Percentiles rank a stretch among this genome's conserved stretches.
Evolutionary conservation across 2,329 filamentous ascomycete species (phyloP).

Genomic region (Fusarium nygamai): DNA sequence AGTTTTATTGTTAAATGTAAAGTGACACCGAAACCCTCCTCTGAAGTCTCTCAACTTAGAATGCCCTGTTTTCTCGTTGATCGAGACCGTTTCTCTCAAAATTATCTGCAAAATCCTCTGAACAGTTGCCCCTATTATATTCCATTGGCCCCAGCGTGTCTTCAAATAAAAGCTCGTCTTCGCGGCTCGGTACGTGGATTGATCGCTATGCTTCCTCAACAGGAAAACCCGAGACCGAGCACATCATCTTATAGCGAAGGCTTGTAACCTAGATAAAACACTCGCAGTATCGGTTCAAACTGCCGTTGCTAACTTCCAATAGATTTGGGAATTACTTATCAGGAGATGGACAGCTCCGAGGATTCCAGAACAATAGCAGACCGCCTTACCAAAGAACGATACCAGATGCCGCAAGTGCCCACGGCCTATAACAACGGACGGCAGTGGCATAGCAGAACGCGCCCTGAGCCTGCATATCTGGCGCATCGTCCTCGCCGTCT

Average conservation of each 20-base stretch:
- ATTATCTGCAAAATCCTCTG: not conserved
- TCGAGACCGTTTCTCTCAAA: not conserved
- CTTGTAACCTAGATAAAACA: not conserved
- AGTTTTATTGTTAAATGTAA: not conserved
- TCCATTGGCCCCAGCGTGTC: not conserved
- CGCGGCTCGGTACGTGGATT: not conserved
- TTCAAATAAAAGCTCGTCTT: not conserved
- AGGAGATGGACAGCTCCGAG: not conserved
- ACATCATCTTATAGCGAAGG: not conserved
- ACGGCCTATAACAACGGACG: not conserved
- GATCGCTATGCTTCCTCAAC: not conserved
- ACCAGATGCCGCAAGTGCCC: not conserved
- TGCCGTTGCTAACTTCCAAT: not conserved
- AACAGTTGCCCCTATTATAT: not conserved
- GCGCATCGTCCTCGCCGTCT: not conserved
- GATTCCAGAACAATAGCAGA: not conserved
- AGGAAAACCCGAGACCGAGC: not conserved
- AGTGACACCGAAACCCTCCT: not conserved
- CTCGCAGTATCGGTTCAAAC: not conserved
- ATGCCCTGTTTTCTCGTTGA: not conserved
- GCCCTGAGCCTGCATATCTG: not conserved
- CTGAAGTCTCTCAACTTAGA: not conserved
- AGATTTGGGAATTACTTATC: not conserved
- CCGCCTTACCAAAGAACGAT: not conserved
- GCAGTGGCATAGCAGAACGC: not conserved